phyloP scores from a whole-genome alignment of 108 stramenopile species.

The Cyclotella choctawhatcheeana region DNA sequence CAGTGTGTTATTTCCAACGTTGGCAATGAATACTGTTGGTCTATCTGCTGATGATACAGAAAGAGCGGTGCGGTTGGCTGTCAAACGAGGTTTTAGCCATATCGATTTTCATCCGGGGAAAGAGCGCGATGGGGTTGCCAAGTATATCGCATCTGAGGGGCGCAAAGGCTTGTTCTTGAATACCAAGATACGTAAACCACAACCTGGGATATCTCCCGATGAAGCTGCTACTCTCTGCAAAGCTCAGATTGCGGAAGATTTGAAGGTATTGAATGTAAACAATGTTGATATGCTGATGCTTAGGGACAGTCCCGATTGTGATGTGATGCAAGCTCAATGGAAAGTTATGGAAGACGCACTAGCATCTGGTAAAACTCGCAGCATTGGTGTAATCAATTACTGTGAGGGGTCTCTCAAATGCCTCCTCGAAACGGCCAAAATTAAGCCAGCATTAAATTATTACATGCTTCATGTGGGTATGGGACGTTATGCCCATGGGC shows the following conservation, averaged over 20 bases:
- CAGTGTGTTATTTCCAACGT: constrained; percentile 51
- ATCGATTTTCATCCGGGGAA: constrained; percentile 68
- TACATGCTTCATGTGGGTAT: constrained; percentile 57
- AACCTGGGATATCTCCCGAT: constrained; percentile 49
- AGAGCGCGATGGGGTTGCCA: constrained; percentile 62
- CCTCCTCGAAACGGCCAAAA: constrained; percentile 49
- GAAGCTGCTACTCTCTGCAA: constrained; percentile 47
- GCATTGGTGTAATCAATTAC: constrained; percentile 61
- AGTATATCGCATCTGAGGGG: constrained; percentile 20
- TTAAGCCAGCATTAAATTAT: constrained; percentile 57
- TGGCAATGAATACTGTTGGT: constrained; percentile 65
- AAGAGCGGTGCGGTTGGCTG: constrained; percentile 36
- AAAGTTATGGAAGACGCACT: constrained; percentile 58
- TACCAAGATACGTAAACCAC: constrained; percentile 66
- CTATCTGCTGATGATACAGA: constrained; percentile 50
- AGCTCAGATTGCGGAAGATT: constrained; percentile 58
- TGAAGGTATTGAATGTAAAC: constrained; percentile 35
- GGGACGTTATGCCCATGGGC: constrained; percentile 44
- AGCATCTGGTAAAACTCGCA: constrained; percentile 36
- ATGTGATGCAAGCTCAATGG: constrained; percentile 63
- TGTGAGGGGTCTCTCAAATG: constrained; percentile 47
- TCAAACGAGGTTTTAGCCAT: constrained; percentile 48
- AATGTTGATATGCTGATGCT: constrained; percentile 65
- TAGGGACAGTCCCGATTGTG: constrained; percentile 56
- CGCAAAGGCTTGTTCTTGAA: constrained; percentile 50